A percentile compares a stretch with the other conserved stretches of the same genome.
These are phyloP conservation scores for Carex scoparia DNA, from an alignment of 176 grass and related monocot species.

Conservation along the genomic window DNA sequence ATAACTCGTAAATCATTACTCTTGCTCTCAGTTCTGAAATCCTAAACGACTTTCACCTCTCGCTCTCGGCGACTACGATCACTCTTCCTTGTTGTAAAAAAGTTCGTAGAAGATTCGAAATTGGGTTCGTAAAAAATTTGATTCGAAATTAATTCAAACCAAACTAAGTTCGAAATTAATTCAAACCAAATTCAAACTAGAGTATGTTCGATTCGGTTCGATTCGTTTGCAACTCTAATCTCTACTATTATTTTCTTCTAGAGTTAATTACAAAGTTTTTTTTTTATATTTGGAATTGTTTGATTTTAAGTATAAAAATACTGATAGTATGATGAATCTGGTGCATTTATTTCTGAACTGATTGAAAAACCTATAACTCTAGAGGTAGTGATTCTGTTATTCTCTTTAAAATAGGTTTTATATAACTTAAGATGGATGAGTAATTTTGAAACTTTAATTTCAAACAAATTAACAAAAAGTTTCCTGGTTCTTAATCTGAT, in stretches of 20 bases:
- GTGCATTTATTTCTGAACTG: neutral
- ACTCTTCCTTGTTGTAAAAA: no score
- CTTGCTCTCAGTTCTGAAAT: no score
- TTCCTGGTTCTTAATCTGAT: neutral
- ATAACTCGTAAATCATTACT: no score
- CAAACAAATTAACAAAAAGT: neutral
- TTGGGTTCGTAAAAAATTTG: no score
- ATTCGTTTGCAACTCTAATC: neutral
- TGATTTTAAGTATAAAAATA: neutral
- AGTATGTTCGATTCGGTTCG: no score
- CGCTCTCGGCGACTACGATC: no score
- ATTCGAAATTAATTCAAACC: no score
- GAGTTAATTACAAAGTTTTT: neutral
- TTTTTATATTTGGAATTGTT: neutral
- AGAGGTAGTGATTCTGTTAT: neutral
- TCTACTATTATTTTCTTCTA: neutral
- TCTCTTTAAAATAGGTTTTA: neutral
- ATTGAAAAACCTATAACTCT: neutral
- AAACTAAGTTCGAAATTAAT: no score
- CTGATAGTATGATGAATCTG: neutral
- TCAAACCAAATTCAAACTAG: no score
- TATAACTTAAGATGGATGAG: neutral
- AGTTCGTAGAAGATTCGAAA: no score
- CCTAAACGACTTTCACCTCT: no score
- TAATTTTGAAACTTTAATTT: neutral